Percentiles rank a stretch among this genome's conserved stretches.
Evolutionary conservation across 768 basidiomycete species (phyloP).

Genomic region (Amylocystis lapponica): DNA sequence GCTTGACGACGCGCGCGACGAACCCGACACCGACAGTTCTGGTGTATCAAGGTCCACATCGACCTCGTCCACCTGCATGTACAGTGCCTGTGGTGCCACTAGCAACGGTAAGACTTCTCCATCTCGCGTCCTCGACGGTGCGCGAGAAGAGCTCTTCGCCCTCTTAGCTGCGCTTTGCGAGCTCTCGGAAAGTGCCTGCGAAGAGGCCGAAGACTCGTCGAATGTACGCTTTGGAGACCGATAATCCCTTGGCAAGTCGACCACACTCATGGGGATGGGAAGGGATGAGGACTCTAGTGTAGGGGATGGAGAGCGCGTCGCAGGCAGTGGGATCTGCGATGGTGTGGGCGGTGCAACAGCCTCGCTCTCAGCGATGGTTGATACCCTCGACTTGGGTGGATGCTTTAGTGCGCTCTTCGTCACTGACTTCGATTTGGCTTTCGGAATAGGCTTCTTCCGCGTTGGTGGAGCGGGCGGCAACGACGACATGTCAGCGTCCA

Average conservation of each 20-base stretch:
- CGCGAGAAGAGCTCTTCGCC: constrained; percentile 18
- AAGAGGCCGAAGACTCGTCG: constrained; percentile 48
- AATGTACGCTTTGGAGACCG: constrained; percentile 56
- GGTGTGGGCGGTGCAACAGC: constrained; percentile 20
- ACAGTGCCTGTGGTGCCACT: not conserved
- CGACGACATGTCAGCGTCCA: constrained; percentile 26
- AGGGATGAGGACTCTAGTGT: too few relatives aligned
- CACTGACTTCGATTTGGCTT: constrained; percentile 16
- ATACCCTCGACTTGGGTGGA: constrained; percentile 2
- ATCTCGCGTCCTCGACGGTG: constrained; percentile 7
- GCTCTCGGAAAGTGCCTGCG: constrained; percentile 20
- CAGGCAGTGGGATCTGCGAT: constrained; percentile 31
- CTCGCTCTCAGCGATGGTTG: constrained; percentile 2
- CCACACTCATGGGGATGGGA: constrained; percentile 3
- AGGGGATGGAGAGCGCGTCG: constrained; percentile 30
- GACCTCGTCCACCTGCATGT: constrained; percentile 12
- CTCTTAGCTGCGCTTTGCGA: constrained; percentile 27
- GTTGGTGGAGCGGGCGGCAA: constrained; percentile 28
- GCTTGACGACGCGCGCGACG: constrained; percentile 25
- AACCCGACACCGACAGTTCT: constrained; percentile 19
- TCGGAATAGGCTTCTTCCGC: constrained; percentile 28
- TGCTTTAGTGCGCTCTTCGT: constrained; percentile 10
- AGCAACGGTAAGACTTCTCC: not conserved
- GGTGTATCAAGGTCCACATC: constrained; percentile 26
- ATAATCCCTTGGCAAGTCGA: constrained; percentile 26